Percentiles rank a stretch among this genome's conserved stretches.
Conservation (phyloP, 805 yeast species). For the Candida sithepensis region DNA sequence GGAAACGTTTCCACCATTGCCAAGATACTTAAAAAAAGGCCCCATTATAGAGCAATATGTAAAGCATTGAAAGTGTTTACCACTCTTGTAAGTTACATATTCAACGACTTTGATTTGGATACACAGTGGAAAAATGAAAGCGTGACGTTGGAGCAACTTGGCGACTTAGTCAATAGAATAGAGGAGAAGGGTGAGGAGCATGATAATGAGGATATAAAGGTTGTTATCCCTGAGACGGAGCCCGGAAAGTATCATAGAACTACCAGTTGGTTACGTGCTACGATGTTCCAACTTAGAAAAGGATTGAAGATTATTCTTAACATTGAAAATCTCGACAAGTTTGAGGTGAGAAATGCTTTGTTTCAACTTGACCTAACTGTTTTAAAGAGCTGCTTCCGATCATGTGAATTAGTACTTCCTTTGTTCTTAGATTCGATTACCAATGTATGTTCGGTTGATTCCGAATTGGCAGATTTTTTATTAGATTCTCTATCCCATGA, state of each 20-base stretch:
- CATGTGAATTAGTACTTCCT: conserved; percentile 36
- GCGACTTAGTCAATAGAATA: too few species aligned
- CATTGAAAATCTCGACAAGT: conserved; percentile 21
- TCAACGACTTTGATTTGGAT: conserved; percentile 39
- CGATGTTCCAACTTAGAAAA: conserved; percentile 45
- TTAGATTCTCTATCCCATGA: conserved; percentile 14
- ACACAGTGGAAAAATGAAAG: conserved; percentile 9
- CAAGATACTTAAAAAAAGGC: conserved; percentile 32
- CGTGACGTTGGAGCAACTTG: conserved; percentile 6
- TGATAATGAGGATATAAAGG: conserved; percentile 7
- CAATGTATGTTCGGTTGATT: conserved; percentile 16
- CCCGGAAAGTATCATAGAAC: conserved; percentile 34
- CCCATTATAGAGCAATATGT: conserved; percentile 36
- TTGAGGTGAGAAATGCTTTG: conserved; percentile 33
- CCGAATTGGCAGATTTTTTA: conserved; percentile 4
- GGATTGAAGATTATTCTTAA: conserved; percentile 38
- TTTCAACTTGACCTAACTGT: conserved; percentile 30
- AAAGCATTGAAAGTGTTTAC: conserved; percentile 30
- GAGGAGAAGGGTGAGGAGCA: conserved; percentile 2
- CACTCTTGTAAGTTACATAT: conserved; percentile 32
- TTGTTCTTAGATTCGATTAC: conserved; percentile 31
- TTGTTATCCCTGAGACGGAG: conserved; percentile 14
- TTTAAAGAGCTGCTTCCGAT: conserved; percentile 30
- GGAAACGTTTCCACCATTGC: conserved; percentile 46
- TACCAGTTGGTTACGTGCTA: conserved; percentile 51